A percentile compares a stretch with the other conserved stretches of the same genome.
Conservation (phyloP, 441 rosid species). For the Bruguiera hainesii region DNA sequence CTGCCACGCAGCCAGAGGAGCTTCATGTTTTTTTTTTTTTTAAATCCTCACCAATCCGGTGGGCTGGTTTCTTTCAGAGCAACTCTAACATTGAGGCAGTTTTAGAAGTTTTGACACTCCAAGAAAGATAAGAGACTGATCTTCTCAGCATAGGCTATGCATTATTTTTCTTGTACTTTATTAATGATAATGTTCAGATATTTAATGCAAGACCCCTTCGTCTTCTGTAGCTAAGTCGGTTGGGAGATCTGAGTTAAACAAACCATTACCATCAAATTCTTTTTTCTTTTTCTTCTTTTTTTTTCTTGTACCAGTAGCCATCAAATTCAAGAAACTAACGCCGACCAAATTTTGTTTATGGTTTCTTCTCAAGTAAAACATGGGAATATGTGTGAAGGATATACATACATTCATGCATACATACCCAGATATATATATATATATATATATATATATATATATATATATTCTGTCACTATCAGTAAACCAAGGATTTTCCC, state of each 20-base stretch:
- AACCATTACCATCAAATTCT: neutral
- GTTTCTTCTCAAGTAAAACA: neutral
- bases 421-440: too few species aligned
- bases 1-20: conserved; percentile 24
- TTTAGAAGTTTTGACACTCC: conserved; percentile 19
- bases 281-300: too few species aligned
- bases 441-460: too few species aligned
- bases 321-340: conserved; percentile 19
- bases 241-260: conserved; percentile 6
- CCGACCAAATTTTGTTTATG: neutral
- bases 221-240: neutral
- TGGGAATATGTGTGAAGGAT: too few species aligned
- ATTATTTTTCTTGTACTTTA: conserved; percentile 1
- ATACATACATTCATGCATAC: too few species aligned
- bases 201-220: neutral
- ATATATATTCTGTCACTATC: too few species aligned
- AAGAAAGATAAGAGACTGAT: conserved; percentile 30
- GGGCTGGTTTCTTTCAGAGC: neutral
- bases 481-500: too few species aligned
- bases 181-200: neutral
- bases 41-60: conserved; percentile 3
- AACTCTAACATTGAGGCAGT: neutral
- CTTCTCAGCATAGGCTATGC: conserved; percentile 24
- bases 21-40: neutral
- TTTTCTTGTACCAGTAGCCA: too few species aligned